Conservation (phyloP, 2,329 filamentous ascomycete genomes). For the Beauveria sp. region DNA sequence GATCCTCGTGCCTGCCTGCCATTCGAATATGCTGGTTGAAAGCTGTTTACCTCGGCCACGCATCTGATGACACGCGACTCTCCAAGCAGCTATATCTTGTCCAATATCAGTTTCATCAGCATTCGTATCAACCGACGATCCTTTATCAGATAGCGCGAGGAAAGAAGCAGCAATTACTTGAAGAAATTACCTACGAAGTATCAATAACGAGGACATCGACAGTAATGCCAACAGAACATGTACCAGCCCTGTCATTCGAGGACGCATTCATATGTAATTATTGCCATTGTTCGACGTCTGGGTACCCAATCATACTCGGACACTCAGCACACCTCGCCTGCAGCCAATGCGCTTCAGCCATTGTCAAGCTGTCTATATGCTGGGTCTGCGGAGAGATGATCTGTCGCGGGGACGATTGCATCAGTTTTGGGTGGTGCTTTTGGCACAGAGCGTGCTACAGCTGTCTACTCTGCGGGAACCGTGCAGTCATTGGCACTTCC, state of each 20-base stretch:
- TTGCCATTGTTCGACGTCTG: constrained; percentile 38
- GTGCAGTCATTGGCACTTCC: constrained; percentile 20
- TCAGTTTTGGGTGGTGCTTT: constrained; percentile 54
- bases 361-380: constrained; percentile 48
- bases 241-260: not conserved
- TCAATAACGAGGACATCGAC: not conserved
- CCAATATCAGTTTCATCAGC: not conserved
- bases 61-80: too few species aligned
- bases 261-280: constrained; percentile 48
- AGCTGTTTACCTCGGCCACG: not conserved
- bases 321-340: constrained; percentile 42
- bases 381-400: constrained; percentile 51
- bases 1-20: not conserved
- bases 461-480: constrained; percentile 44
- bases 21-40: not conserved
- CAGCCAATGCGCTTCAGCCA: constrained; percentile 35
- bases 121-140: not conserved
- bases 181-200: not conserved
- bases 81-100: not conserved
- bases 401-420: constrained; percentile 44
- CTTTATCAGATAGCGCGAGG: not conserved
- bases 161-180: not conserved
- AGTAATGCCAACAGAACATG: not conserved
- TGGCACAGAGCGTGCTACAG: constrained; percentile 52
- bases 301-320: constrained; percentile 34